Evolutionary conservation across 495 filamentous ascomycete genomes (phyloP).

Genomic region (Hypoxylon rickii): DNA sequence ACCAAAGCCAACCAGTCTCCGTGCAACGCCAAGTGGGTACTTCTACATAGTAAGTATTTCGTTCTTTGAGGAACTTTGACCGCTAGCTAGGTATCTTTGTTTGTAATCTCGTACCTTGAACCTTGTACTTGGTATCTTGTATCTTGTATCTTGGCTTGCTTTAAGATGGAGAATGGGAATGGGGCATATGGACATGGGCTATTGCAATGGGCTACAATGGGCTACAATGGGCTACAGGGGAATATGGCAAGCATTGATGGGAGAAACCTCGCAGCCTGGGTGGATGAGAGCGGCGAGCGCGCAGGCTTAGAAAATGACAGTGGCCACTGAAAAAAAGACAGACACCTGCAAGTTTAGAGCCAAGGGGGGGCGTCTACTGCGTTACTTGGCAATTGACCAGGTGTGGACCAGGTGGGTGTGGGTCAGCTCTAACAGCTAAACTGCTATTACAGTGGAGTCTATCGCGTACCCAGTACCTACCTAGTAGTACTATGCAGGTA

Average conservation of each 20-base stretch:
- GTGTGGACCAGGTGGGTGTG: constrained; percentile 11
- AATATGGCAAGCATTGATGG: no score
- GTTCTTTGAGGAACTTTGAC: constrained; percentile 21
- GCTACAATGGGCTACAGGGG: no score
- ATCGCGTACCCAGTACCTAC: not conserved
- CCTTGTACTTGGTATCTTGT: not conserved
- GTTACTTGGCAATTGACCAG: no score
- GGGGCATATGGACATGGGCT: no score
- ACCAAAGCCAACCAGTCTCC: no score
- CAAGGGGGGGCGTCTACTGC: constrained; percentile 10
- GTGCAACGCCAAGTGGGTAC: constrained; percentile 18
- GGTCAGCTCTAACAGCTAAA: constrained; percentile 9
- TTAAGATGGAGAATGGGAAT: no score
- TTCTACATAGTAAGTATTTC: not conserved
- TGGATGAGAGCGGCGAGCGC: constrained; percentile 24
- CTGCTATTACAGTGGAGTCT: no score
- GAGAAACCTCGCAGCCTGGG: no score
- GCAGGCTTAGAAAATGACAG: constrained; percentile 14
- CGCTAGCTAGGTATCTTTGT: constrained; percentile 1
- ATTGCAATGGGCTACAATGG: no score
- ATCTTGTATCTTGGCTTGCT: no score
- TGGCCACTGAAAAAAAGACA: constrained; percentile 20
- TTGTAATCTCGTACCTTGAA: constrained; percentile 16
- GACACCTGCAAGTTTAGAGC: no score
- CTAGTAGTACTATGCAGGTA: no score